Base-by-base conservation (phyloP, 768 basidiomycete species). In the Phaffia australis region DNA sequence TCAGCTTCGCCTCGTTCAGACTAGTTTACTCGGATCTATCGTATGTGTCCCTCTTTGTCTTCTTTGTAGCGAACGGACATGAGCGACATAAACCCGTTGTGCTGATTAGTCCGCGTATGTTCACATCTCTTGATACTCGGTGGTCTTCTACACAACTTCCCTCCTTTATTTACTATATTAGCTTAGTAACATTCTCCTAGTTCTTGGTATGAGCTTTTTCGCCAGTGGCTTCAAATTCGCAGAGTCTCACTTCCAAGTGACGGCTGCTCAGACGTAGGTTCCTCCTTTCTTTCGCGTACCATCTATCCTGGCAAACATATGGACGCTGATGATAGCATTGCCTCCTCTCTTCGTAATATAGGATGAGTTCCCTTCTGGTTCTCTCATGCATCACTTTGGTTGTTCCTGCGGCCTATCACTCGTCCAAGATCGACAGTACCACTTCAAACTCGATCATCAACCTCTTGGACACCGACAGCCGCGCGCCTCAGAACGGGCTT, bases 21-120 rank as follows among this genome's bases (percentile, higher is more conserved):
- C 89, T 32, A 92, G 90, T 48, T 85, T 94, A 82, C 82, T 95
- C 55, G 92, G 91, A 23, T 91, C 89, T 32, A 88, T 95, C 68
- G 89, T 87, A 76, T 89, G 60, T 61, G 21, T 29, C 9, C 48
- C 23, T 19, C n/a, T 47, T 8, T 5, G 25, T n/a, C 7, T 47
- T 50, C 32, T 29, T 47, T 46, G 18, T 49, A 48, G 32, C n/a
- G 25, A 18, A 30, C 8, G 46, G 18, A 25, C 49, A 50, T 29
- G 30, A 27, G 16, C 42, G 18, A 21, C n/a, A 8, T 0, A n/a
- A 8, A 2, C 21, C 27, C 18, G 49, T 2, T 5, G 19, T 30
- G 23, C 16, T 29, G 2, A 18, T 32, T 29, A 32, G 25, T 5
- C 19, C 14, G 19, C 56, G 7, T 57, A 25, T 25, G 19, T 57